These are phyloP conservation scores for Westerdykella aurantiaca DNA, from an alignment of 2,329 filamentous ascomycete genomes.

Conservation along the genomic window DNA sequence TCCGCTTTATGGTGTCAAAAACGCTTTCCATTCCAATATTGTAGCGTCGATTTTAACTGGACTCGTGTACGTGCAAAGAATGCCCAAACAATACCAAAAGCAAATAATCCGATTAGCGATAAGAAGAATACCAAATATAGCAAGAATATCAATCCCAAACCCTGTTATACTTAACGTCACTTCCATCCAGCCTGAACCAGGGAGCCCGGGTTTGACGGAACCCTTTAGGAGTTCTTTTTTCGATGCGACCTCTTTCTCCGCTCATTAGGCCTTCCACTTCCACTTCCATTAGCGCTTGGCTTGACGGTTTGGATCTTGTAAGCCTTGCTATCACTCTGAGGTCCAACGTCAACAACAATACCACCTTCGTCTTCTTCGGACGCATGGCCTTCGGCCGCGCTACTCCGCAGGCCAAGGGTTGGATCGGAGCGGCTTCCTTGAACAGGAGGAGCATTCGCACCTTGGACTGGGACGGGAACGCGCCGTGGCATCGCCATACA, in stretches of 20 bases:
- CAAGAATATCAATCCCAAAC: background rate
- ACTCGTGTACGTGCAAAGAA: background rate
- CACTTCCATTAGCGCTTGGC: conserved; percentile 8
- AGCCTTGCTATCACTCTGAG: conserved; percentile 11
- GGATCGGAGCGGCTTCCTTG: conserved; percentile 21
- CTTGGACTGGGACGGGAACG: conserved; percentile 29
- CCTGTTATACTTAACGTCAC: too few relatives aligned
- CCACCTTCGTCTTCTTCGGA: conserved; percentile 5
- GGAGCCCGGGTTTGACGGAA: background rate
- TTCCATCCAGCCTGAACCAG: too few relatives aligned
- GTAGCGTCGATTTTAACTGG: background rate
- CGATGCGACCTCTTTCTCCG: conserved; percentile 15
- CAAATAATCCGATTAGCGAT: conserved; percentile 1
- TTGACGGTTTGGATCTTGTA: conserved; percentile 15
- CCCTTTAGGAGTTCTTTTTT: background rate
- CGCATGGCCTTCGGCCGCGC: conserved; percentile 3
- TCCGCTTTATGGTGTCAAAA: too few relatives aligned
- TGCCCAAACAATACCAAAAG: background rate
- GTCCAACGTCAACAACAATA: conserved; percentile 12
- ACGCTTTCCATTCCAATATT: too few relatives aligned
- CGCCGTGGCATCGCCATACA: conserved; percentile 31
- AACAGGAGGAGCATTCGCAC: conserved; percentile 7
- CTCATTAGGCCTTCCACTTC: conserved; percentile 21
- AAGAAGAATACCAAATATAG: background rate
- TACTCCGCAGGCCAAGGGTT: conserved; percentile 7